phyloP scores from a whole-genome alignment of 306 rosid species.

The Malus asiatica region DNA sequence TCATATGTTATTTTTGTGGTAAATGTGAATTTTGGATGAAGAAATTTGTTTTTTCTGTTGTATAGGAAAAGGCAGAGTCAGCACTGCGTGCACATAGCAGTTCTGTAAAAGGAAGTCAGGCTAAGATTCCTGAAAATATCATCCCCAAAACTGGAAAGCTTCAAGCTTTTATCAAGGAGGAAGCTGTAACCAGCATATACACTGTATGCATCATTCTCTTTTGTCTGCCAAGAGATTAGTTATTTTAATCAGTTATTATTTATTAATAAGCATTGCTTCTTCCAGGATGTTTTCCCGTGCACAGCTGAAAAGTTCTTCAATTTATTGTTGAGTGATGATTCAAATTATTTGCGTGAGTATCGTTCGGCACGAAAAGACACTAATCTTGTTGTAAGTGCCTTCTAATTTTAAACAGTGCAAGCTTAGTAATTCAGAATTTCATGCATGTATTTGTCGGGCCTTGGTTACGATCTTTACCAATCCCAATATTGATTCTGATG shows the following conservation, averaged over 20 bases:
- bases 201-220: constrained; percentile 45
- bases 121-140: constrained; percentile 46
- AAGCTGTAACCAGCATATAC: constrained; percentile 57
- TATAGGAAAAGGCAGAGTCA: constrained; percentile 83
- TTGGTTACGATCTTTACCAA: neutral
- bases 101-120: constrained; percentile 55
- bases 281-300: constrained; percentile 75
- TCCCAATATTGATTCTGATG: neutral
- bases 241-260: constrained; percentile 20
- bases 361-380: constrained; percentile 75
- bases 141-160: constrained; percentile 44
- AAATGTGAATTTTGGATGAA: neutral
- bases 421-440: neutral
- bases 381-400: constrained; percentile 73
- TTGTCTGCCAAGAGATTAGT: neutral
- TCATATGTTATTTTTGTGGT: neutral
- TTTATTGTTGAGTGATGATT: constrained; percentile 53
- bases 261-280: constrained; percentile 26
- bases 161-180: constrained; percentile 72
- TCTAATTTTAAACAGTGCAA: neutral
- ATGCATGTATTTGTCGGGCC: neutral
- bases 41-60: constrained; percentile 17
- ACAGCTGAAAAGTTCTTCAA: constrained; percentile 75
- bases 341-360: constrained; percentile 56
- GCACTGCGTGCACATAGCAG: constrained; percentile 97